Percentiles rank a stretch among this genome's conserved stretches.
Conservation (phyloP, 2,329 filamentous ascomycete species). For the Colletotrichum sp. region DNA sequence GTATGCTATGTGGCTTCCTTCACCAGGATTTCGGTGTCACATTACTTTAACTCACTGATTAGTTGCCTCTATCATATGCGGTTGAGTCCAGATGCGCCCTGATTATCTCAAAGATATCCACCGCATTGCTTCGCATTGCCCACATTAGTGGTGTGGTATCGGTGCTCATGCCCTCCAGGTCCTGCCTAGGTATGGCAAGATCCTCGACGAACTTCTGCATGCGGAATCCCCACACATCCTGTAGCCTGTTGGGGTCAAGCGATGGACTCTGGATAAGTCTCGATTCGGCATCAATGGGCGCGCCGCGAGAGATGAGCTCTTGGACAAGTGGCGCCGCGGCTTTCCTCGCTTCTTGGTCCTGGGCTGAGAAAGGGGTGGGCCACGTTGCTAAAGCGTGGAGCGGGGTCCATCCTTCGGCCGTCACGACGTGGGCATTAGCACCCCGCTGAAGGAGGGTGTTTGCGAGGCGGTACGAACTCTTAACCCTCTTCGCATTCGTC, state of each 20-base stretch:
- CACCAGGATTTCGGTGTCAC: background rate
- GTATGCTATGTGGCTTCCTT: background rate
- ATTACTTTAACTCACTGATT: background rate
- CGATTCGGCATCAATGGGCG: conserved; percentile 5
- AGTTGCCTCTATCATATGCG: background rate
- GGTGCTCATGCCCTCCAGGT: background rate
- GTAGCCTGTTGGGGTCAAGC: background rate
- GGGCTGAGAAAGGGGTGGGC: background rate
- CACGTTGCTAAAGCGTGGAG: conserved; percentile 12
- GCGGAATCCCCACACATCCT: conserved; percentile 8
- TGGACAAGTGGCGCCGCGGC: background rate
- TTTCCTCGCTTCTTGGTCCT: background rate
- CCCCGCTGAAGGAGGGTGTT: conserved; percentile 2
- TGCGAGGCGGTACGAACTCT: background rate
- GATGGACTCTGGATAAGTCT: background rate
- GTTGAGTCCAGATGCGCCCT: background rate
- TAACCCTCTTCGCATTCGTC: background rate
- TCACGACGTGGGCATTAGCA: conserved; percentile 7
- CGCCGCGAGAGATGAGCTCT: conserved; percentile 11
- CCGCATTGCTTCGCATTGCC: background rate
- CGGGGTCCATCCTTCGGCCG: conserved; percentile 18
- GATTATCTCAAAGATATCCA: background rate
- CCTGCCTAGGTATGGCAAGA: background rate
- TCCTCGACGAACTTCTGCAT: conserved; percentile 3
- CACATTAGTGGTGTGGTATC: conserved; percentile 3